Percentiles rank a stretch among this genome's conserved stretches.
phyloP scores from a whole-genome alignment of 768 basidiomycete genomes.

The Nidula microcarpa region DNA sequence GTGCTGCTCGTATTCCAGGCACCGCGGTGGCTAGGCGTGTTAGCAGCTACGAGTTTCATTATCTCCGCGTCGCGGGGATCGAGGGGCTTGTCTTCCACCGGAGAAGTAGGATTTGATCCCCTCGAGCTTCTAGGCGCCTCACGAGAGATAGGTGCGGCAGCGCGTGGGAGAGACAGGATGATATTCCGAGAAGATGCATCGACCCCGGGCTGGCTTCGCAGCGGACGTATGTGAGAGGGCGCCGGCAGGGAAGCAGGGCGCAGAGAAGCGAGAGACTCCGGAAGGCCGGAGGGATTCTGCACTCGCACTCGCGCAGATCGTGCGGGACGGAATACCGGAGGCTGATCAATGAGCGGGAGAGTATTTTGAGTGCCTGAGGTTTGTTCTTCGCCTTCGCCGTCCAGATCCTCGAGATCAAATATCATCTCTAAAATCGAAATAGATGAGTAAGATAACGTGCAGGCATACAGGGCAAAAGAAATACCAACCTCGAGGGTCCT shows the following conservation, averaged over 20 bases:
- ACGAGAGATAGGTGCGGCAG: conserved; percentile 9
- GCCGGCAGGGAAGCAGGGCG: conserved; percentile 69
- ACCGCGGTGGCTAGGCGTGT: conserved; percentile 67
- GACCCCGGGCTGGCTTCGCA: conserved; percentile 32
- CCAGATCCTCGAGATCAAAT: conserved; percentile 69
- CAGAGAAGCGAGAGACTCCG: conserved; percentile 55
- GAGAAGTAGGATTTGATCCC: not conserved
- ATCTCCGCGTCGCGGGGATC: conserved; percentile 42
- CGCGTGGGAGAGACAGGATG: conserved; percentile 24
- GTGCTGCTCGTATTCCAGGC: conserved; percentile 63
- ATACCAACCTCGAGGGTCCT: conserved; percentile 43
- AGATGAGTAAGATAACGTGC: not conserved
- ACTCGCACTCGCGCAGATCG: conserved; percentile 25
- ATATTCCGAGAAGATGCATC: conserved; percentile 32
- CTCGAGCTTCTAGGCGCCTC: conserved; percentile 1
- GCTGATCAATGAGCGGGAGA: conserved; percentile 41
- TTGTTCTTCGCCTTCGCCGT: conserved; percentile 37
- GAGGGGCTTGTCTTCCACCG: not conserved
- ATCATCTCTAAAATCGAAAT: conserved; percentile 52
- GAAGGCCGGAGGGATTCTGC: conserved; percentile 36
- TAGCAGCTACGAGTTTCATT: conserved; percentile 61
- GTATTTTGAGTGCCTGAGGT: conserved; percentile 26
- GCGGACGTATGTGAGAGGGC: conserved; percentile 54
- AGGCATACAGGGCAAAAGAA: conserved; percentile 1
- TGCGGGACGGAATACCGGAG: conserved; percentile 24